Conservation (phyloP, 148 eudicot species). For the Persicaria maculosa region DNA sequence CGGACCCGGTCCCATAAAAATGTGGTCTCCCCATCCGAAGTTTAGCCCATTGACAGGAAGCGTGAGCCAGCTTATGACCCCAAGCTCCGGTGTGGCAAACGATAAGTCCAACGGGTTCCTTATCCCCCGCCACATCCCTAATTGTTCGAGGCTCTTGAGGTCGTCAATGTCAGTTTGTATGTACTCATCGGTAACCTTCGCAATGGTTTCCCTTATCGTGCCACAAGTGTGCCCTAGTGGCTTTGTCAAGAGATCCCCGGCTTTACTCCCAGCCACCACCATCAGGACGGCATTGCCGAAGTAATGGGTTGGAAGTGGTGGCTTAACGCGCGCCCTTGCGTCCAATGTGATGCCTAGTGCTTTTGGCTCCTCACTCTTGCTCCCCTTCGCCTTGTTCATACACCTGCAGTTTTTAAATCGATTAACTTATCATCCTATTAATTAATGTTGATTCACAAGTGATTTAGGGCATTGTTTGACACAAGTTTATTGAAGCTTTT, state of each 20-base stretch:
- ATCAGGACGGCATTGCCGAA: constrained; percentile 5
- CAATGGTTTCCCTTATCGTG: neutral
- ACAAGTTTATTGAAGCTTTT: no score
- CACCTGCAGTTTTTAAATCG: neutral
- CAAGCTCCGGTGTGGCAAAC: neutral
- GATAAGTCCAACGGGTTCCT: neutral
- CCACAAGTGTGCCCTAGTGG: neutral
- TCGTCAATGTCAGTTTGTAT: neutral
- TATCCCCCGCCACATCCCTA: neutral
- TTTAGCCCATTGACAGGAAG: neutral
- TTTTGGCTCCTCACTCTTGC: neutral
- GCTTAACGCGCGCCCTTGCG: neutral
- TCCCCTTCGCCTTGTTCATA: neutral
- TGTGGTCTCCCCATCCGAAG: constrained; percentile 6
- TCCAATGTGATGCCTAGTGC: constrained; percentile 4
- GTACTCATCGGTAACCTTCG: neutral
- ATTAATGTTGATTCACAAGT: no score
- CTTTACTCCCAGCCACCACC: neutral
- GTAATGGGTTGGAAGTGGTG: neutral
- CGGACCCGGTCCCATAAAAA: neutral
- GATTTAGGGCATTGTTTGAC: no score
- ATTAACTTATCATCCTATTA: no score
- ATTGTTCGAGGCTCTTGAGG: neutral
- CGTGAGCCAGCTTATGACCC: constrained; percentile 10
- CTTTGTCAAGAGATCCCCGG: neutral